phyloP scores from a whole-genome alignment of 257 asterid species.

The Leonotis leonurus region DNA sequence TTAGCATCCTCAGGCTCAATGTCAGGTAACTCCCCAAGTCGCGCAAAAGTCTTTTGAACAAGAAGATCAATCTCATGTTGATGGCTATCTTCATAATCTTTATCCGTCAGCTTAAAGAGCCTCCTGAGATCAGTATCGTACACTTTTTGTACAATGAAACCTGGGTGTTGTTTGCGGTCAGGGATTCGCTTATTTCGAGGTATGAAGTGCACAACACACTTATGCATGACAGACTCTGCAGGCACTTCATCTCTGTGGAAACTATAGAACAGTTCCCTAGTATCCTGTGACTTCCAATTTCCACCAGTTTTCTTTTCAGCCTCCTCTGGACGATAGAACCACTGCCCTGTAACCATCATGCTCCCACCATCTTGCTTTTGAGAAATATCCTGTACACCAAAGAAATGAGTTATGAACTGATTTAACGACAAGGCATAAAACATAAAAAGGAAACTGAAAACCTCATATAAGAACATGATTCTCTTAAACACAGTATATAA shows the following conservation, averaged over 20 bases:
- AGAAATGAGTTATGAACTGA: background rate
- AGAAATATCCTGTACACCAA: constrained; percentile 48
- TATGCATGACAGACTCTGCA: constrained; percentile 89
- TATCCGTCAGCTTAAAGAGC: constrained; percentile 69
- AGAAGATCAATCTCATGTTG: constrained; percentile 69
- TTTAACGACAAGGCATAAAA: background rate
- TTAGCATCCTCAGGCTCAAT: constrained; percentile 51
- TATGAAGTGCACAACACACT: constrained; percentile 79
- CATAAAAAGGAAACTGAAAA: background rate
- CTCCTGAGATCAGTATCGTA: constrained; percentile 61
- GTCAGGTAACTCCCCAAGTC: constrained; percentile 67
- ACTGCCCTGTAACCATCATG: constrained; percentile 63
- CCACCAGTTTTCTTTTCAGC: constrained; percentile 63
- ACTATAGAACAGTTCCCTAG: constrained; percentile 77
- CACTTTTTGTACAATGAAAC: constrained; percentile 75
- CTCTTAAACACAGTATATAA: background rate
- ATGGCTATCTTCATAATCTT: constrained; percentile 62
- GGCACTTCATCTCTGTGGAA: constrained; percentile 80
- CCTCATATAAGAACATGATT: background rate
- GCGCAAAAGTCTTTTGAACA: constrained; percentile 62
- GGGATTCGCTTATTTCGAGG: constrained; percentile 74
- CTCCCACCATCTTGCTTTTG: constrained; percentile 30
- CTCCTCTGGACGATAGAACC: constrained; percentile 96
- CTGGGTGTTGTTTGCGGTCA: constrained; percentile 68
- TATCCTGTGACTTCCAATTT: constrained; percentile 56